Conservation (phyloP, 331 rosid species). For the Malus hybrid region DNA sequence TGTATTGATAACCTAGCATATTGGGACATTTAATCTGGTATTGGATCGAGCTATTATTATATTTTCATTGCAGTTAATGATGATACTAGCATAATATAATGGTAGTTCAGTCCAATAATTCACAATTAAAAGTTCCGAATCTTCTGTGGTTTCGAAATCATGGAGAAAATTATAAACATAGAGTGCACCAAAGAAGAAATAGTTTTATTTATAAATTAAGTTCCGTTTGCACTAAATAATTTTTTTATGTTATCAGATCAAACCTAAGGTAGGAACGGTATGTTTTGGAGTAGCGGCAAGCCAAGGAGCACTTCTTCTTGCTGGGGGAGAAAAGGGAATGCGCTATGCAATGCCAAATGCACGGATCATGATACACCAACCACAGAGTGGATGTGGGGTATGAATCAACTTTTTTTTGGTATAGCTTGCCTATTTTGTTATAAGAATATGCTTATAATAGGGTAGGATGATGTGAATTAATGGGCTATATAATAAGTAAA, state of each 20-base stretch:
- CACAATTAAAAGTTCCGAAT: neutral
- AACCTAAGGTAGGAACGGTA: constrained; percentile 94
- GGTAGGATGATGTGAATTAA: neutral
- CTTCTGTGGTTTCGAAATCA: neutral
- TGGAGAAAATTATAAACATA: neutral
- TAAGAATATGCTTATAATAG: neutral
- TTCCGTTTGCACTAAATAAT: constrained; percentile 6
- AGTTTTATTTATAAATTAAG: neutral
- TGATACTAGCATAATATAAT: neutral
- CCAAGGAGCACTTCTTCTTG: constrained; percentile 96
- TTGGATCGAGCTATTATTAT: neutral
- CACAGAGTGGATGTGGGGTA: constrained; percentile 92
- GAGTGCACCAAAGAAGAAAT: neutral
- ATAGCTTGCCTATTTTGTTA: constrained; percentile 5
- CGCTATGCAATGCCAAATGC: constrained; percentile 96
- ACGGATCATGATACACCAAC: constrained; percentile 92
- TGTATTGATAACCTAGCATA: neutral
- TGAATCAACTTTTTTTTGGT: constrained; percentile 13
- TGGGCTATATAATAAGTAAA: neutral
- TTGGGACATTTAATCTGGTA: neutral
- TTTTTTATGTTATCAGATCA: constrained; percentile 54
- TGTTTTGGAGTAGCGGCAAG: constrained; percentile 96
- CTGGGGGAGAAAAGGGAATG: constrained; percentile 99
- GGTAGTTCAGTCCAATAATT: neutral
- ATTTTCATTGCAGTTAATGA: neutral